These are phyloP conservation scores for Astrothelium macrocarpum DNA, from an alignment of 495 filamentous ascomycete genomes.

Conservation along the genomic window DNA sequence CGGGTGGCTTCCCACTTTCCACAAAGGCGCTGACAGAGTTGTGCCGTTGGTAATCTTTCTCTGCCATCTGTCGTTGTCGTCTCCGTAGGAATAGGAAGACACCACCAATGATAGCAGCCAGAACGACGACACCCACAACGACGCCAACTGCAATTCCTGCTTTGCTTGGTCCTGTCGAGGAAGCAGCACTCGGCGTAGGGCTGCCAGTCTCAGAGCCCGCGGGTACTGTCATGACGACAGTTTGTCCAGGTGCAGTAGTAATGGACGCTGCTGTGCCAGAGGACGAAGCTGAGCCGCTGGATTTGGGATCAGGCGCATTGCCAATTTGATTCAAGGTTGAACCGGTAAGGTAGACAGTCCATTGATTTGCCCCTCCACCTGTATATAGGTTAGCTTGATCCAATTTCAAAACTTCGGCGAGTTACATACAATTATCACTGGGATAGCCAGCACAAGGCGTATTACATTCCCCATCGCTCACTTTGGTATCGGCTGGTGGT, in stretches of 20 bases:
- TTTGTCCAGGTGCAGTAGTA: constrained; percentile 9
- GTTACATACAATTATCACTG: constrained; percentile 48
- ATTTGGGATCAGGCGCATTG: constrained; percentile 13
- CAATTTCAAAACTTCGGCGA: too few relatives aligned
- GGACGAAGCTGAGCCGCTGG: constrained; percentile 22
- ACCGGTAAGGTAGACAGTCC: constrained; percentile 45
- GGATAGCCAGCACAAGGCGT: constrained; percentile 47
- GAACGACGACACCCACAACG: constrained; percentile 69
- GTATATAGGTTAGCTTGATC: not conserved
- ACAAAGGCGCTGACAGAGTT: constrained; percentile 59
- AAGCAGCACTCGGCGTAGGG: constrained; percentile 8
- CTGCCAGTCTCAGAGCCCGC: constrained; percentile 13
- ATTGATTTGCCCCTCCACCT: constrained; percentile 46
- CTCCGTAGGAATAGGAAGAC: constrained; percentile 67
- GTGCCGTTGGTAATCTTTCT: constrained; percentile 71
- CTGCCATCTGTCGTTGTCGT: constrained; percentile 59
- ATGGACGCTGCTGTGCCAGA: constrained; percentile 17
- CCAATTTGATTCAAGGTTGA: constrained; percentile 22
- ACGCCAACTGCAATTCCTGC: constrained; percentile 82
- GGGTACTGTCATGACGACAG: constrained; percentile 19
- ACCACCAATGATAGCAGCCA: constrained; percentile 56
- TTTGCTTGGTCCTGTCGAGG: constrained; percentile 40
- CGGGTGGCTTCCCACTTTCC: constrained; percentile 42
- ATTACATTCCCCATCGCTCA: constrained; percentile 45
- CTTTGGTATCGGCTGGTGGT: constrained; percentile 40